Evolutionary conservation across 768 basidiomycete genomes (phyloP).

Genomic region (Pisolithus tinctorius): DNA sequence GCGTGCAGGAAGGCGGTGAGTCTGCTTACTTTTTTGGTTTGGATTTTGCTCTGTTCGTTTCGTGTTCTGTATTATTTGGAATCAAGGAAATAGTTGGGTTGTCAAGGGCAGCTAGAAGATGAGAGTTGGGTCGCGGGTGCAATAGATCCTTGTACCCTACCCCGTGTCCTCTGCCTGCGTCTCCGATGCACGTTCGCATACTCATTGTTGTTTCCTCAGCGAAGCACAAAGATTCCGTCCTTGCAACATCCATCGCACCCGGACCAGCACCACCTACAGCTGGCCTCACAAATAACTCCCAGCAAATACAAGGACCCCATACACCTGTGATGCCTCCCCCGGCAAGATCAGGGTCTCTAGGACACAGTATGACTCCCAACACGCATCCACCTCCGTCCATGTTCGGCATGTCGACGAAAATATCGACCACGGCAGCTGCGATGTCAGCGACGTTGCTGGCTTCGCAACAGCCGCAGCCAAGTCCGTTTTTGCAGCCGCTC

Average conservation of each 20-base stretch:
- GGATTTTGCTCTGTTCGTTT: slow-evolving; percentile 10
- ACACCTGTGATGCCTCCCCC: slow-evolving; percentile 14
- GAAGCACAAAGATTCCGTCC: slow-evolving; percentile 16
- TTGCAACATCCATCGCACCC: slow-evolving; percentile 2
- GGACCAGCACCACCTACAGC: slow-evolving; percentile 5
- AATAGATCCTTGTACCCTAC: no score
- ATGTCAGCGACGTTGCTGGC: slow-evolving; percentile 14
- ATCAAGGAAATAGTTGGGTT: no score
- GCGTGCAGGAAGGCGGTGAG: slow-evolving; percentile 57
- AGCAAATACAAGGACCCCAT: background rate
- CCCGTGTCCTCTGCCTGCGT: no score
- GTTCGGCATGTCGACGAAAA: slow-evolving; percentile 5
- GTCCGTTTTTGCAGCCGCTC: slow-evolving; percentile 22
- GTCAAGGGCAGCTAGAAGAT: no score
- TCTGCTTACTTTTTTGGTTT: slow-evolving; percentile 22
- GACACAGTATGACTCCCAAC: slow-evolving; percentile 26
- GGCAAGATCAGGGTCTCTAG: slow-evolving; percentile 6
- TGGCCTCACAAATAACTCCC: slow-evolving; percentile 5
- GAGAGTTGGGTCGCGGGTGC: no score
- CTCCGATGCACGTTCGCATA: no score
- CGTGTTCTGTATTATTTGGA: slow-evolving; percentile 8
- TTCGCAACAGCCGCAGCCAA: slow-evolving; percentile 20
- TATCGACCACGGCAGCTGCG: slow-evolving; percentile 9
- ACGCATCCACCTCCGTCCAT: slow-evolving; percentile 26
- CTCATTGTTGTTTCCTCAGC: slow-evolving; percentile 3